Evolutionary conservation across 2,329 filamentous ascomycete genomes (phyloP).

Genomic region (Myriosclerotinia scirpicola): DNA sequence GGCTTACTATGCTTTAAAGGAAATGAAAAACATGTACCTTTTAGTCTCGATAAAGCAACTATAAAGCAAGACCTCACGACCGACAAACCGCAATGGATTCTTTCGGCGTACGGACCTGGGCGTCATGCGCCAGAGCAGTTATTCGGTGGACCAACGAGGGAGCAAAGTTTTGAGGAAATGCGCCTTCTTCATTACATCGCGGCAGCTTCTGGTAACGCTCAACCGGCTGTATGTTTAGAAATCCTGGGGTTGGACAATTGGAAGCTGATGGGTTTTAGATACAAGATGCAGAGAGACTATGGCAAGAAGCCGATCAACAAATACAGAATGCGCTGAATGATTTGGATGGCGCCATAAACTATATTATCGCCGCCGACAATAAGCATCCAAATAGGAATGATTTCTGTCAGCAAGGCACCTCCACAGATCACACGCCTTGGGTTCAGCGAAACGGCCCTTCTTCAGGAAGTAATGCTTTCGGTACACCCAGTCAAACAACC

Average conservation of each 20-base stretch:
- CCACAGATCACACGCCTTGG: constrained; percentile 33
- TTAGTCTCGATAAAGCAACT: constrained; percentile 44
- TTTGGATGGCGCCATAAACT: constrained; percentile 69
- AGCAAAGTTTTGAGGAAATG: constrained; percentile 88
- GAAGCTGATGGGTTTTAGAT: constrained; percentile 46
- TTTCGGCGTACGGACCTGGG: constrained; percentile 82
- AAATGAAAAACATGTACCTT: constrained; percentile 28
- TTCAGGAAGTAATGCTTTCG: constrained; percentile 22
- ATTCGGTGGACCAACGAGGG: constrained; percentile 74
- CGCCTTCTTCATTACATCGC: constrained; percentile 74
- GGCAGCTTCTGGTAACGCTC: constrained; percentile 58
- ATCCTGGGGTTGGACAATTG: constrained; percentile 2
- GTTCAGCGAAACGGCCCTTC: constrained; percentile 40
- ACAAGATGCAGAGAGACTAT: constrained; percentile 60
- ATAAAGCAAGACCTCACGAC: constrained; percentile 67
- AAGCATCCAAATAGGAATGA: constrained; percentile 76
- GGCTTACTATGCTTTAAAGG: constrained; percentile 16
- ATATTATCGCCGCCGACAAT: constrained; percentile 63
- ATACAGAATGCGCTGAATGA: constrained; percentile 70
- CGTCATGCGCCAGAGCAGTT: constrained; percentile 76
- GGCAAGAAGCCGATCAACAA: constrained; percentile 65
- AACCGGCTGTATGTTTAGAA: constrained; percentile 44
- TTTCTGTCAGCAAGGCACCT: constrained; percentile 48
- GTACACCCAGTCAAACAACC: constrained; percentile 23
- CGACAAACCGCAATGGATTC: constrained; percentile 78